Conservation (phyloP, 73 alveolate species). For the Breviolum minutum region DNA sequence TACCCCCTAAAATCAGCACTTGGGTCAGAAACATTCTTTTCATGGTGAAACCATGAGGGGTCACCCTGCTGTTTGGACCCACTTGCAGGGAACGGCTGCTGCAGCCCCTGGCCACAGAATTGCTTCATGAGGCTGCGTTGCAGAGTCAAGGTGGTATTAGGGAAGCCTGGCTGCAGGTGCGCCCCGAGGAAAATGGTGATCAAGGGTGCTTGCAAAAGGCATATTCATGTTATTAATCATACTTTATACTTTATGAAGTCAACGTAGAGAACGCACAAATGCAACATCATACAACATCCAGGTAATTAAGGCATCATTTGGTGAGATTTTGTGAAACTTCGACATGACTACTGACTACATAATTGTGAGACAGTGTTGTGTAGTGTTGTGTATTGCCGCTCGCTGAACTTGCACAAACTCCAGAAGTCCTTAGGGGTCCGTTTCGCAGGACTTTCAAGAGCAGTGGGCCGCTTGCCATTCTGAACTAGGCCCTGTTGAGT, state of each 20-base stretch:
- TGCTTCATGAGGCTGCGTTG: slow-evolving; percentile 57
- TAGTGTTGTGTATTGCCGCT: neutral
- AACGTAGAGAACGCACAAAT: too few species aligned
- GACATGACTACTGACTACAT: too few species aligned
- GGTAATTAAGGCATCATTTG: too few species aligned
- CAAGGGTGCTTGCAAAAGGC: neutral
- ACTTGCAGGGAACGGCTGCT: slow-evolving; percentile 47
- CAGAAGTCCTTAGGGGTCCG: neutral
- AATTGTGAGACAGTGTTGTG: too few species aligned
- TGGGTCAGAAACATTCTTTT: neutral
- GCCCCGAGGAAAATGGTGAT: neutral
- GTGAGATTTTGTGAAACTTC: too few species aligned
- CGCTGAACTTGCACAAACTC: neutral
- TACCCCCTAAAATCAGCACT: too few species aligned
- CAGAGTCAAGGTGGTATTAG: slow-evolving; percentile 24
- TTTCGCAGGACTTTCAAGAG: slow-evolving; percentile 22
- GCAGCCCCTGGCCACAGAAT: slow-evolving; percentile 42
- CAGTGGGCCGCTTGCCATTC: slow-evolving; percentile 12
- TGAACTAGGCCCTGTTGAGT: neutral
- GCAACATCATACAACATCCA: too few species aligned
- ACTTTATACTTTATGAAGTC: too few species aligned
- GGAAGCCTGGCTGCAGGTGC: slow-evolving; percentile 57
- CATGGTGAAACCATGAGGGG: neutral
- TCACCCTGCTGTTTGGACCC: too few species aligned
- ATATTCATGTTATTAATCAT: too few species aligned